Evolutionary conservation across 2,329 filamentous ascomycete species (phyloP).

Genomic region (Pseudogymnoascus pannorum): DNA sequence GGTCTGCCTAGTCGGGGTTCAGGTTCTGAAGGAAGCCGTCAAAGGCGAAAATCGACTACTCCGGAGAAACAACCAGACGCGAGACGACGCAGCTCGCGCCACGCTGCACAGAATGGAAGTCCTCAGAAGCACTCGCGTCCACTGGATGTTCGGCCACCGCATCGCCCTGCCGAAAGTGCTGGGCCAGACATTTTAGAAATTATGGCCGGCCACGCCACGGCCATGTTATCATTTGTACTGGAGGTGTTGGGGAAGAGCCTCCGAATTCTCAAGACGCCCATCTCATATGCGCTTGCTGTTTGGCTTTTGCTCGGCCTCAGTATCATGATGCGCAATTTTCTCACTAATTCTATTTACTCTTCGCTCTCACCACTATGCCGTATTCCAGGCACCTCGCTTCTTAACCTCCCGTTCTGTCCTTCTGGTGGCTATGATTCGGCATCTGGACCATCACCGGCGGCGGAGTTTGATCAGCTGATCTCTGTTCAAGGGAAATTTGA

Average conservation of each 20-base stretch:
- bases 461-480: slow-evolving; percentile 69
- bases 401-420: slow-evolving; percentile 60
- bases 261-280: slow-evolving; percentile 54
- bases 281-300: slow-evolving; percentile 53
- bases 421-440: slow-evolving; percentile 18
- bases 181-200: slow-evolving; percentile 12
- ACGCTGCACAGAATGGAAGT: slow-evolving; percentile 15
- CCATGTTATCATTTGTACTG: slow-evolving; percentile 39
- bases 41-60: slow-evolving; percentile 12
- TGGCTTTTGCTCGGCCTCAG: slow-evolving; percentile 53
- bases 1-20: slow-evolving; percentile 18
- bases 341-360: slow-evolving; percentile 52
- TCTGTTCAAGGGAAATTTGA: slow-evolving; percentile 69
- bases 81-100: slow-evolving; percentile 18
- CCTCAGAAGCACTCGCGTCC: slow-evolving; percentile 17
- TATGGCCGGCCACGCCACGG: slow-evolving; percentile 18
- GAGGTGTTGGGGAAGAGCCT: slow-evolving; percentile 54
- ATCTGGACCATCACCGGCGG: slow-evolving; percentile 23
- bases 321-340: slow-evolving; percentile 53
- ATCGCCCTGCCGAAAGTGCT: background rate
- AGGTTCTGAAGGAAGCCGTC: slow-evolving; percentile 10
- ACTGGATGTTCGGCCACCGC: background rate
- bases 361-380: slow-evolving; percentile 64
- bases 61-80: slow-evolving; percentile 15
- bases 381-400: slow-evolving; percentile 55